A percentile compares a stretch with the other conserved stretches of the same genome.
Evolutionary conservation across 805 yeast genomes (phyloP).

Genomic region (Candida jianshihensis): DNA sequence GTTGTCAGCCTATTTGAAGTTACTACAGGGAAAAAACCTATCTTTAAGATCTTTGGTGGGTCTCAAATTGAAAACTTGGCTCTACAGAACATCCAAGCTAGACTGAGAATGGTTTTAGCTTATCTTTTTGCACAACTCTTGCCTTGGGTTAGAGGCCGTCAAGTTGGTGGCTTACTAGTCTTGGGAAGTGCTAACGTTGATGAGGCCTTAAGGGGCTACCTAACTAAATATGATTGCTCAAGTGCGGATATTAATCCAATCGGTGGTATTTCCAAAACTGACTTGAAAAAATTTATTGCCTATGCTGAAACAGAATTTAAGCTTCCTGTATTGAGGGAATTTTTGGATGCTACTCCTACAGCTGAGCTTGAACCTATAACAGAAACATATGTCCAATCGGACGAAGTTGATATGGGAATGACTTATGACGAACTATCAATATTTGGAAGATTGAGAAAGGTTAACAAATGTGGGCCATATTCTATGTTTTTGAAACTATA

Average conservation of each 20-base stretch:
- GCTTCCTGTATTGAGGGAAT: slow-evolving; percentile 69
- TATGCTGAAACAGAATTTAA: slow-evolving; percentile 69
- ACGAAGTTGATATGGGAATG: slow-evolving; percentile 98
- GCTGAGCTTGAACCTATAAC: slow-evolving; percentile 98
- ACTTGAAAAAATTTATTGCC: slow-evolving; percentile 75
- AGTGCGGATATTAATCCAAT: slow-evolving; percentile 97
- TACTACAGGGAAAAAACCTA: slow-evolving; percentile 85
- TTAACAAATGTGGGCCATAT: slow-evolving; percentile 93
- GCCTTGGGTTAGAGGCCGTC: slow-evolving; percentile 85
- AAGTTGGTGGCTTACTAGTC: slow-evolving; percentile 71
- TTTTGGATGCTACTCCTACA: slow-evolving; percentile 90
- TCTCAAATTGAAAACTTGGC: slow-evolving; percentile 87
- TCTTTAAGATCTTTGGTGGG: slow-evolving; percentile 92
- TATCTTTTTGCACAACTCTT: slow-evolving; percentile 89
- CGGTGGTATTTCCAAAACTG: slow-evolving; percentile 97
- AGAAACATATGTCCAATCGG: slow-evolving; percentile 85
- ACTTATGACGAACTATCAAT: slow-evolving; percentile 88
- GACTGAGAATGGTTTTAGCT: slow-evolving; percentile 90
- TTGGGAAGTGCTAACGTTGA: slow-evolving; percentile 97
- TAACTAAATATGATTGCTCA: slow-evolving; percentile 96
- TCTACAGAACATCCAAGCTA: slow-evolving; percentile 92
- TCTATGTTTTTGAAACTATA: slow-evolving; percentile 86
- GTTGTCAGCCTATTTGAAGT: slow-evolving; percentile 73
- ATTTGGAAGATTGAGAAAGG: slow-evolving; percentile 86
- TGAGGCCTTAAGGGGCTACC: slow-evolving; percentile 90